Evolutionary conservation across 1,284 basidiomycete genomes (phyloP).

Genomic region (Wallemia hederae): DNA sequence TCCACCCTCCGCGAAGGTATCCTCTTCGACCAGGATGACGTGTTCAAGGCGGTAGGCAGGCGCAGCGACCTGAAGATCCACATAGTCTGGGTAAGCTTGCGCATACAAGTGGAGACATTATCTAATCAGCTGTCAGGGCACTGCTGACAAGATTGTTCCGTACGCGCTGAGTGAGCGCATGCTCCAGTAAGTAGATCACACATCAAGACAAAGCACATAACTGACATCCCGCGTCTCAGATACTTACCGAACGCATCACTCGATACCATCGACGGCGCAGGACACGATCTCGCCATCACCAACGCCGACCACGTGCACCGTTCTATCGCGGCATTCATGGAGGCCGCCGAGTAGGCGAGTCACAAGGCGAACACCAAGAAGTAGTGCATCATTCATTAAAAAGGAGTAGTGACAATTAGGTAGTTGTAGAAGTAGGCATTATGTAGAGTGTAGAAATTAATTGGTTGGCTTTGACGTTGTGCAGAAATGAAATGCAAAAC

Average conservation of each 20-base stretch:
- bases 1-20: conserved; percentile 43
- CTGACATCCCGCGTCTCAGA: not conserved
- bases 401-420: too few species aligned
- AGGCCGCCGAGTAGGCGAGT: too few species aligned
- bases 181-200: conserved; percentile 11
- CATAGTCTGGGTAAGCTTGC: conserved; percentile 28
- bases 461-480: too few species aligned
- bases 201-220: not conserved
- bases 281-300: conserved; percentile 24
- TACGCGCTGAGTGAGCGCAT: conserved; percentile 30
- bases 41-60: conserved; percentile 23
- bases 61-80: conserved; percentile 23
- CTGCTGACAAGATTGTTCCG: conserved; percentile 30
- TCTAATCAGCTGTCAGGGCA: conserved; percentile 23
- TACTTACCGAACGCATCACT: conserved; percentile 26
- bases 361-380: too few species aligned
- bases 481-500: too few species aligned
- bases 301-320: not conserved
- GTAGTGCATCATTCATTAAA: too few species aligned
- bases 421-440: not conserved
- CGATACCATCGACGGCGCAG: conserved; percentile 27
- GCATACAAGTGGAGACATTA: not conserved
- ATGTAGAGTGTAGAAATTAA: not conserved
- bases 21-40: conserved; percentile 25
- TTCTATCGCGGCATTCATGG: not conserved